Conservation (phyloP, 208 protist species). For the Acanthamoeba lenticulata region DNA sequence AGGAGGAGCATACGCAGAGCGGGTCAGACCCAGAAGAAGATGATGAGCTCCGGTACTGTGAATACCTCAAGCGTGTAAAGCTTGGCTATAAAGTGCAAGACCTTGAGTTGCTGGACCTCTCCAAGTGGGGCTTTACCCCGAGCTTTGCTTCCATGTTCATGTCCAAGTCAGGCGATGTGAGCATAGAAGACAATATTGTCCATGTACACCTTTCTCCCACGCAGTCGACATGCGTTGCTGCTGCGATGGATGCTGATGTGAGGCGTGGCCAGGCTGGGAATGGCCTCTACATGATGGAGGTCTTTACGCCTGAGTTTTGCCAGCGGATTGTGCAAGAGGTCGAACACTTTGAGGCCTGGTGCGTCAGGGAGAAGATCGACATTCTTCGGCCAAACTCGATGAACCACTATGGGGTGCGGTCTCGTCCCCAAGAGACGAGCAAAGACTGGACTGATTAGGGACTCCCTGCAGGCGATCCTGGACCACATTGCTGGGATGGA, state of each 20-base stretch:
- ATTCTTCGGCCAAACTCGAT: slow-evolving; percentile 77
- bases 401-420: slow-evolving; percentile 79
- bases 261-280: neutral
- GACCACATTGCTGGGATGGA: neutral
- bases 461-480: neutral
- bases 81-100: neutral
- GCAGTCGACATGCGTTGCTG: neutral
- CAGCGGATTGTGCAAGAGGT: slow-evolving; percentile 72
- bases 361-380: slow-evolving; percentile 40
- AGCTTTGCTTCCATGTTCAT: neutral
- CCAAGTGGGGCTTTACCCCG: neutral
- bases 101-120: neutral
- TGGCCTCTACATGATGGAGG: slow-evolving; percentile 68
- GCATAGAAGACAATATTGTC: too few species aligned
- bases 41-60: neutral
- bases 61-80: neutral
- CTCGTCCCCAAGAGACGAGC: slow-evolving; percentile 67
- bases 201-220: neutral
- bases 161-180: neutral
- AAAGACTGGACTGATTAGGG: neutral
- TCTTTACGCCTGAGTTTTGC: slow-evolving; percentile 76
- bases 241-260: neutral
- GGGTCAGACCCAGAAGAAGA: neutral
- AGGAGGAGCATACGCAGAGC: neutral
- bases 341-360: slow-evolving; percentile 70